phyloP scores from a whole-genome alignment of 768 basidiomycete species.

The Calocera viscosa region DNA sequence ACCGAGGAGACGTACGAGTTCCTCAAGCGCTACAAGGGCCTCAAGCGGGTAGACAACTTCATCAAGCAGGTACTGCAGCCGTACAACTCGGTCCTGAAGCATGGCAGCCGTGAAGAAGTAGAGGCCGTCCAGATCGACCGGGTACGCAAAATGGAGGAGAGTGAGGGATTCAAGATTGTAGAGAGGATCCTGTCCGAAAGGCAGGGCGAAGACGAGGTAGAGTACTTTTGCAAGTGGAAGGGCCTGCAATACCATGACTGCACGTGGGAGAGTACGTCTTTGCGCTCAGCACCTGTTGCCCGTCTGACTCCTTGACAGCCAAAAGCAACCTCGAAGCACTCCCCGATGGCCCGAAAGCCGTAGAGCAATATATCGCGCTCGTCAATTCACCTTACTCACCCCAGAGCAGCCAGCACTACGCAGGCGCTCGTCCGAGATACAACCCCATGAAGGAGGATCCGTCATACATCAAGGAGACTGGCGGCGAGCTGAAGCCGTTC shows the following conservation, averaged over 20 bases:
- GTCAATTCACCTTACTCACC: constrained; percentile 73
- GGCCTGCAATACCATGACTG: constrained; percentile 86
- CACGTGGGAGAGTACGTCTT: constrained; percentile 73
- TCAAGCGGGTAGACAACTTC: constrained; percentile 98
- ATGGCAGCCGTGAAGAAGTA: constrained; percentile 70
- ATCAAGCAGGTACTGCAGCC: constrained; percentile 62
- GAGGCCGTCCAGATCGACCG: constrained; percentile 82
- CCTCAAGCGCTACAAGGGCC: constrained; percentile 84
- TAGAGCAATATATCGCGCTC: constrained; percentile 65
- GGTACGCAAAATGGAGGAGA: constrained; percentile 81
- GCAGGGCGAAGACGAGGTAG: constrained; percentile 37
- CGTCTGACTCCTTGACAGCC: constrained; percentile 5
- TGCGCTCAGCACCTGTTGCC: neutral
- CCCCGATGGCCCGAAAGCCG: constrained; percentile 39
- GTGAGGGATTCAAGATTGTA: constrained; percentile 80
- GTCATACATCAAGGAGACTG: constrained; percentile 62
- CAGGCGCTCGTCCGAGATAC: constrained; percentile 61
- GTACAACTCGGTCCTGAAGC: constrained; percentile 53
- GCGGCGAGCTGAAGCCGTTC: constrained; percentile 90
- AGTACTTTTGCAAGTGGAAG: constrained; percentile 97
- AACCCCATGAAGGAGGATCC: constrained; percentile 79
- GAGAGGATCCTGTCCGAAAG: constrained; percentile 81
- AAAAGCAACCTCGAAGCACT: neutral
- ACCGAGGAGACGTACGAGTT: constrained; percentile 98
- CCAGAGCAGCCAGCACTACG: constrained; percentile 65